Evolutionary conservation across 768 basidiomycete species (phyloP), one percentile per base, ranked within the genome.

Genomic region (Candolleomyces eurysporus): DNA sequence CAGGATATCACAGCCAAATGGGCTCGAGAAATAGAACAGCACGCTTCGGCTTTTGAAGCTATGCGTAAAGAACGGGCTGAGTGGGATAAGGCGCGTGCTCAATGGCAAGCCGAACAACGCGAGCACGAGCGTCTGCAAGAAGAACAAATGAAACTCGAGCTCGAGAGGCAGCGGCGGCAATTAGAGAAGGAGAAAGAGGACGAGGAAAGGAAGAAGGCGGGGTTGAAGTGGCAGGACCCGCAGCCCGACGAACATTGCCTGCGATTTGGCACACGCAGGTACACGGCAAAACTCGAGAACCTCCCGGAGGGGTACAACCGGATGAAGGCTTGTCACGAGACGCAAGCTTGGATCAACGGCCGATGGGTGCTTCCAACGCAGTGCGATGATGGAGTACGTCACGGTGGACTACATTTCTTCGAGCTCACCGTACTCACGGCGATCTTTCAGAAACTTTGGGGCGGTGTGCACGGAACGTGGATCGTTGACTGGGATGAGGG

Each of bases 191-290:
- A 56, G 36, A 39, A 56, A 40, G 54, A 56, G 5, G 42, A 56
- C 11, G 54, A 56, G 26, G 54, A 14, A 7, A 56, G 19, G 42
- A 45, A 40, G 39, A 56, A 56, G 54, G 54, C 54, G 9, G 54
- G 54, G 36, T 8, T 56, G 39, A 36, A 26, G 54, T 56, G 54
- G 54, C 39, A 40, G n/a, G 54, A 56, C 13, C 54, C 54, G 16
- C 31, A n/a, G 32, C 32, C 54, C 17, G 54, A 42, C 26, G 3
- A 40, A 5, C 26, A 26, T 26, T 56, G 54, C 36, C 13, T 56
- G 31, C 19, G 54, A 16, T 56, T 22, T 40, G 54, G 54, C 16
- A 45, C 54, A 3, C 14, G 54, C 3, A 56, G 19, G 54, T 56
- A 45, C 5, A 56, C 54, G 9, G 17, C 54, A 8, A 56, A 17